Base-by-base conservation (phyloP, 306 rosid species). In the Purshia tridentata region DNA sequence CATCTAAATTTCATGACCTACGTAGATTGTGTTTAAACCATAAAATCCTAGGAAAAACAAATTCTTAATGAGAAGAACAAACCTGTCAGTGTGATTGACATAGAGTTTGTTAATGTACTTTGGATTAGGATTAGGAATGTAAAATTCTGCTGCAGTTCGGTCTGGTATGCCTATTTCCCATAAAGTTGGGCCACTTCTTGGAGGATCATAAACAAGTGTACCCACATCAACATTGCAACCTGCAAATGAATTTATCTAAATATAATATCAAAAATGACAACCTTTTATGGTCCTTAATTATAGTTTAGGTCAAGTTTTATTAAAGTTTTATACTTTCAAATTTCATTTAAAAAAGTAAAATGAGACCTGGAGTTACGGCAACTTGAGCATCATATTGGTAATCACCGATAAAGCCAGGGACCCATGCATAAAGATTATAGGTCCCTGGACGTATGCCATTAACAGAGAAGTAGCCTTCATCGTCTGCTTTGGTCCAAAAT, bases 131-230 rank as follows among this genome's bases (percentile, higher is more conserved):
- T 86, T 90, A 13, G 97, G 97, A 73, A 91, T 83, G 69, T 78
- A 91, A 67, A 88, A 88, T 44, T 88, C 93, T 12, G 89, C 92
- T 35, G 94, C 97, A 13, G 90, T 68, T 19, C 97, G 92, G 69
- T 91, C 92, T 5, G 97, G 97, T 13, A 82, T 76, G 65, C 97
- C 97, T 48, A 91, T 88, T 86, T 91, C 97, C 97, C 97, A 91
- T 37, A 88, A 46, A 20, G 97, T 91, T 46, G 92, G 92, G 2
- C 97, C 97, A 77, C 81, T 86, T 87, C 97, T 86, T 44, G 89
- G 92, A 6, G 97, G 90, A 20, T 86, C 90, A 77, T 82, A 87
- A 0, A 87, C 89, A 66, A 88, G 83, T 52, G 80, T 79, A 39
- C 92, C 94, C 37, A 87, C 54, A 42, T 85, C 79, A 29, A 83